Evolutionary conservation across 176 grass and related monocot species (phyloP).

Genomic region (Lolium perenne): DNA sequence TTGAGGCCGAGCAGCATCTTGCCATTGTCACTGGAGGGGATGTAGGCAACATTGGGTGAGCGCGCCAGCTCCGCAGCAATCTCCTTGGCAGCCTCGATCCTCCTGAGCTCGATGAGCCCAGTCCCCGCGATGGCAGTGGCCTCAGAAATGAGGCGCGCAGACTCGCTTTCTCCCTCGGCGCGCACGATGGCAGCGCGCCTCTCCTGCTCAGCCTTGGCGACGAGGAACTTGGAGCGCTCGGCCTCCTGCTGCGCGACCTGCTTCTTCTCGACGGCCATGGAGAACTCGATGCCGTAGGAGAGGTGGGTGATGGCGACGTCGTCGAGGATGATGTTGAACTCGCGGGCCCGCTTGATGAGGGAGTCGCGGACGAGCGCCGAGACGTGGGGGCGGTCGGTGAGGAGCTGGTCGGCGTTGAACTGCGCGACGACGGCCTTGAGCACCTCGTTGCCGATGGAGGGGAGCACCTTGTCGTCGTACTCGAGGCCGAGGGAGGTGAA

Average conservation of each 20-base stretch:
- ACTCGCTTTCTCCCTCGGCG: conserved; percentile 91
- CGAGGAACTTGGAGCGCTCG: conserved; percentile 99
- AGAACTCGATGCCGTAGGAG: conserved; percentile 94
- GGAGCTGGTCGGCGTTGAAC: conserved; percentile 99
- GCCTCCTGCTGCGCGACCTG: conserved; percentile 99
- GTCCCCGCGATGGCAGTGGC: conserved; percentile 70
- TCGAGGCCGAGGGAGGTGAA: conserved; percentile 98
- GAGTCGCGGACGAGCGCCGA: conserved; percentile 93
- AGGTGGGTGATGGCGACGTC: conserved; percentile 99
- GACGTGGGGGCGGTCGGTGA: conserved; percentile 89
- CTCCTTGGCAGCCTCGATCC: conserved; percentile 94
- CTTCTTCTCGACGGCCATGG: conserved; percentile 98
- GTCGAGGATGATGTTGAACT: conserved; percentile 98
- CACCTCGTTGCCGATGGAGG: conserved; percentile 99
- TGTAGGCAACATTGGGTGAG: conserved; percentile 76
- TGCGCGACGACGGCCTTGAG: conserved; percentile 98
- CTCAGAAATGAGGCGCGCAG: conserved; percentile 85
- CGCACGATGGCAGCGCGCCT: conserved; percentile 88
- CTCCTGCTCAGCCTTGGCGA: conserved; percentile 93
- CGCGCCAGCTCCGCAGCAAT: conserved; percentile 70
- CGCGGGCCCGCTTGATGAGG: conserved; percentile 80
- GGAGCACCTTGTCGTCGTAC: conserved; percentile 99
- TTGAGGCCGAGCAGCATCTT: conserved; percentile 87
- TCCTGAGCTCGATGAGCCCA: conserved; percentile 81
- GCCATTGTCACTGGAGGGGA: conserved; percentile 61